Evolutionary conservation across 345 rosid genomes (phyloP).

Genomic region (Iberis pinnata): DNA sequence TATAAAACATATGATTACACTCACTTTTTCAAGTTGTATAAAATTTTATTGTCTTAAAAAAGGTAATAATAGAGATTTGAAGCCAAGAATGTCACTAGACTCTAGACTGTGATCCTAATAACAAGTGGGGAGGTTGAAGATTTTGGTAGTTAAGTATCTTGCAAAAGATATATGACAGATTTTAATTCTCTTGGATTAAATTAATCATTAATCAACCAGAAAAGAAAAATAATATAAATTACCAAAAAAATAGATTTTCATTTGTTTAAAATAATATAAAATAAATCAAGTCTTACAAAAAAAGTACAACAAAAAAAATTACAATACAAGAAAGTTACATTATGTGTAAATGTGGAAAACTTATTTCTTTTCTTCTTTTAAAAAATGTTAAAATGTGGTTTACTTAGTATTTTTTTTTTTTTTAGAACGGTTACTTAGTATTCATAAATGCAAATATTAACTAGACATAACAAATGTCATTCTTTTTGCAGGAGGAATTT

Average conservation of each 20-base stretch:
- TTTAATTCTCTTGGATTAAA: too few species aligned
- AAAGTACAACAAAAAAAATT: too few species aligned
- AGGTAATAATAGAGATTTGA: not conserved
- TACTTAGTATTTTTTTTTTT: not conserved
- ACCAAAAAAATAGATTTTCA: too few species aligned
- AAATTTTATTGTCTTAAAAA: not conserved
- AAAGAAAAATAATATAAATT: too few species aligned
- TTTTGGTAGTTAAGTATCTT: slow-evolving; percentile 20
- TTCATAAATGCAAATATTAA: not conserved
- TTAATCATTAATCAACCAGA: too few species aligned
- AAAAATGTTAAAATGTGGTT: not conserved
- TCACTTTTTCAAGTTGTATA: not conserved
- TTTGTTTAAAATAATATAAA: too few species aligned
- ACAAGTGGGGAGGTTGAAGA: slow-evolving; percentile 25
- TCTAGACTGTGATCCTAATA: slow-evolving; percentile 17
- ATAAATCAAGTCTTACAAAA: too few species aligned
- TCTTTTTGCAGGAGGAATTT: slow-evolving; percentile 12
- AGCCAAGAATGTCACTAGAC: slow-evolving; percentile 26
- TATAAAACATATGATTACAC: slow-evolving; percentile 12
- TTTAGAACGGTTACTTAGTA: too few species aligned
- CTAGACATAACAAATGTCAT: not conserved
- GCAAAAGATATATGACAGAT: too few species aligned
- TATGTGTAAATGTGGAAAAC: too few species aligned
- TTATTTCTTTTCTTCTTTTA: too few species aligned
- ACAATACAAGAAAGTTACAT: too few species aligned